Evolutionary conservation across 2,329 filamentous ascomycete species (phyloP).

Genomic region (Didymella keratinophila): DNA sequence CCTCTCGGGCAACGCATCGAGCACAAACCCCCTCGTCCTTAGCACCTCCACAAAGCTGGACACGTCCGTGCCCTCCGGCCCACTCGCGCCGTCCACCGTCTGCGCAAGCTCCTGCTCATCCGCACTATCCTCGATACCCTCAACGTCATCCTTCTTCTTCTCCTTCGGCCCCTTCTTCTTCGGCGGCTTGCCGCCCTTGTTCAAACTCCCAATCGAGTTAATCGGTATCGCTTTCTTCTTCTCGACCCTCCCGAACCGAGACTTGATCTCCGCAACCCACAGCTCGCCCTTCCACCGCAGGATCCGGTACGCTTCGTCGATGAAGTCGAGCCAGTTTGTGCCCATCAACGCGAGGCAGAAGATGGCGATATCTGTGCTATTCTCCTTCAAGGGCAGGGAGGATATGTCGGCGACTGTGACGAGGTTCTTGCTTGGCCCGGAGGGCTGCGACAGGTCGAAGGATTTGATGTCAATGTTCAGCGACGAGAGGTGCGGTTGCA

Average conservation of each 20-base stretch:
- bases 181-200: conserved; percentile 16
- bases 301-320: conserved; percentile 93
- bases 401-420: conserved; percentile 92
- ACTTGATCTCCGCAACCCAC: conserved; percentile 98
- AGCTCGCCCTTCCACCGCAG: conserved; percentile 94
- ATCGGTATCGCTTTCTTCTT: conserved; percentile 60
- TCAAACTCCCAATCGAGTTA: conserved; percentile 68
- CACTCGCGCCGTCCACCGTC: conserved; percentile 73
- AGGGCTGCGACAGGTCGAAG: conserved; percentile 84
- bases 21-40: conserved; percentile 80
- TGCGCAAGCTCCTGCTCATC: conserved; percentile 67
- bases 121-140: conserved; percentile 58
- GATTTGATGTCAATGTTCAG: conserved; percentile 79
- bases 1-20: conserved; percentile 63
- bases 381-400: conserved; percentile 76
- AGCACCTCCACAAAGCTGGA: conserved; percentile 79
- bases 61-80: conserved; percentile 80
- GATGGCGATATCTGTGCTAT: conserved; percentile 82
- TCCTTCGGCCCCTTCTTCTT: conserved; percentile 52
- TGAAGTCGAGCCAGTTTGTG: conserved; percentile 96
- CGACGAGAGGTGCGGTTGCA: conserved; percentile 69
- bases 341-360: conserved; percentile 99
- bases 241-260: conserved; percentile 75
- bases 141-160: conserved; percentile 55
- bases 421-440: conserved; percentile 72